Evolutionary conservation across 1,284 basidiomycete species (phyloP), one percentile per base, ranked within the genome.

Genomic region (Ceraceosorus guamensis): DNA sequence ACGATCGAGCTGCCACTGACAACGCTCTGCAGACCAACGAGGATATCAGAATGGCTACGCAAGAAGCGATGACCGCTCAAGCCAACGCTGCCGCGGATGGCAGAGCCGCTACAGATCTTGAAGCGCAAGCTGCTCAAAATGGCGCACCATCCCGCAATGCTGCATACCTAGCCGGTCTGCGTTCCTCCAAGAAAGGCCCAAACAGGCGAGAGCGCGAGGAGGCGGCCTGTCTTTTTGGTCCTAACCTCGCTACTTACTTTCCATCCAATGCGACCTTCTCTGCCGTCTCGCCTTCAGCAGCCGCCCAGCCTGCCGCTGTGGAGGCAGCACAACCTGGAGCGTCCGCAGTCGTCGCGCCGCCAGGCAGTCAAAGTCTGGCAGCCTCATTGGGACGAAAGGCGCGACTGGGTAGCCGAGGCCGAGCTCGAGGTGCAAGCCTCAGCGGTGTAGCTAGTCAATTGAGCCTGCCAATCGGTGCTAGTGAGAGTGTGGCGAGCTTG

Each of bases 181-280:
- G 39, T 41, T 11, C 11, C 39, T 11, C 11, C 16, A 57, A 59
- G 47, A 44, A 60, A 8, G 52, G 60, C 35, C 61, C 46, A 52
- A 63, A 44, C 45, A 48, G 66, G 34, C 56, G 62, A 16, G 68
- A 71, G 48, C 56, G 63, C 35, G 69, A 71, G 44, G 66, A 70
- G 33, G 63, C 62, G 5, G 64, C 68, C 3, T 67, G 67, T 14
- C 63, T 71, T 5, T 68, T 71, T 37, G 69, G 69, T 14, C 69
- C 69, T 39, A 70, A 63, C 39, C 56, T 71, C 2, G 66, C 68
- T 16, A 65, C 66, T 47, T 71, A 71, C 58, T 71, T 71, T 57
- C 63, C 66, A 35, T 65, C 60, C 52, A 66, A 66, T 18, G 59
- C 59, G 48, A 62, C 59, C 53, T 59, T 52, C 48, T 64, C 61